A percentile compares a stretch with the other conserved stretches of the same genome.
These are phyloP conservation scores for Apiotrichum akiyoshidainum DNA, from an alignment of 1,284 basidiomycete genomes.

Conservation along the genomic window DNA sequence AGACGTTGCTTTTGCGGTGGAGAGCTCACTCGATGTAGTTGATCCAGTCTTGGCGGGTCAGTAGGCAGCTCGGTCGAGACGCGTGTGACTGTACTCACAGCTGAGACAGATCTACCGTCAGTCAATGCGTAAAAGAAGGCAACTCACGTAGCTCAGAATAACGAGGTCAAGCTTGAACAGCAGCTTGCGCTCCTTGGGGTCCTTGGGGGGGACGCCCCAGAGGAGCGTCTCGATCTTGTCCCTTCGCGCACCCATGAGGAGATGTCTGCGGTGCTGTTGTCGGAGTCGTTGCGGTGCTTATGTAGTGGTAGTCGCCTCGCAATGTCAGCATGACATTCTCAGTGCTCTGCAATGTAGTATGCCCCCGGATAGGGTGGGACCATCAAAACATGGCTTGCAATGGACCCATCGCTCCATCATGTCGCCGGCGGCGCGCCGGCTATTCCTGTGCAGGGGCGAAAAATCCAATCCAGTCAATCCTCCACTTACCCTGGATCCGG, in stretches of 20 bases:
- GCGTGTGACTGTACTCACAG: slow-evolving; percentile 27
- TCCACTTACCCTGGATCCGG: too few species aligned
- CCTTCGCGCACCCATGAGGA: background rate
- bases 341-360: too few species aligned
- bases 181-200: slow-evolving; percentile 34
- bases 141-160: slow-evolving; percentile 34
- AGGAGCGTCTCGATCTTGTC: slow-evolving; percentile 34
- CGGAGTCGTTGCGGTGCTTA: too few species aligned
- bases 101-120: slow-evolving; percentile 14
- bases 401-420: too few species aligned
- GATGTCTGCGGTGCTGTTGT: too few species aligned
- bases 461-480: too few species aligned
- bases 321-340: too few species aligned
- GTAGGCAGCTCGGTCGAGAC: background rate
- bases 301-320: too few species aligned
- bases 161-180: slow-evolving; percentile 38
- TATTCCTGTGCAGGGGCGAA: too few species aligned
- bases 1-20: background rate
- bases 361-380: too few species aligned
- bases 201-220: slow-evolving; percentile 36
- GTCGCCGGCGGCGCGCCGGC: too few species aligned
- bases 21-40: slow-evolving; percentile 17
- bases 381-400: too few species aligned
- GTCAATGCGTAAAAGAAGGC: background rate
- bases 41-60: slow-evolving; percentile 11